A percentile compares a stretch with the other conserved stretches of the same genome.
Evolutionary conservation across 805 yeast genomes (phyloP).

Genomic region (Wickerhamomyces alni): DNA sequence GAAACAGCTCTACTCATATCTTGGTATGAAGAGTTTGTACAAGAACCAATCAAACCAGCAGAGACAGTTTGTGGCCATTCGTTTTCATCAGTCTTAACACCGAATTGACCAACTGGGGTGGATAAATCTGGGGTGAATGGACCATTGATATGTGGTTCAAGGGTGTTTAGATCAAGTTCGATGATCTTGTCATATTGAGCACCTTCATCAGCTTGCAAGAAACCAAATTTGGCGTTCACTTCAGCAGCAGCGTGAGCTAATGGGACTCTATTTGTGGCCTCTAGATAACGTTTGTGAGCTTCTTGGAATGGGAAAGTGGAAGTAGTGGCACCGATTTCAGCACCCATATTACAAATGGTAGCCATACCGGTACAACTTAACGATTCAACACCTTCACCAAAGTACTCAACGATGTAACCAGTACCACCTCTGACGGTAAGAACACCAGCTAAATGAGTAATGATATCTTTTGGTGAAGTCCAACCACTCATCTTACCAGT

Average conservation of each 20-base stretch:
- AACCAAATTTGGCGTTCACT: slow-evolving; percentile 47
- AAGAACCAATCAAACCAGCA: slow-evolving; percentile 96
- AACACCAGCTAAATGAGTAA: slow-evolving; percentile 85
- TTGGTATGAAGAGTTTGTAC: slow-evolving; percentile 97
- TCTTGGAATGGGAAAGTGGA: slow-evolving; percentile 93
- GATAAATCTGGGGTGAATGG: slow-evolving; percentile 98
- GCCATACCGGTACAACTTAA: slow-evolving; percentile 99
- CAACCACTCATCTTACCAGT: slow-evolving; percentile 88
- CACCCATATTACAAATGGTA: slow-evolving; percentile 99
- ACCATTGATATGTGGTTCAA: slow-evolving; percentile 96
- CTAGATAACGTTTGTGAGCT: slow-evolving; percentile 71
- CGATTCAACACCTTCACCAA: slow-evolving; percentile 87
- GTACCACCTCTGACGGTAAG: slow-evolving; percentile 98
- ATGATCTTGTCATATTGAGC: slow-evolving; percentile 89
- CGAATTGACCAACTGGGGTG: slow-evolving; percentile 83
- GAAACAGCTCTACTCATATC: slow-evolving; percentile 97
- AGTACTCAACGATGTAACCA: slow-evolving; percentile 92
- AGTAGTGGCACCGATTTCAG: slow-evolving; percentile 98
- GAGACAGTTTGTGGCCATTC: slow-evolving; percentile 83
- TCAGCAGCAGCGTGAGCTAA: slow-evolving; percentile 76
- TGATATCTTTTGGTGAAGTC: slow-evolving; percentile 97
- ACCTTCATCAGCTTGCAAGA: slow-evolving; percentile 78
- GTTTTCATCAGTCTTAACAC: slow-evolving; percentile 59
- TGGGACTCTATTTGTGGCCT: slow-evolving; percentile 78
- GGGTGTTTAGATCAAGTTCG: slow-evolving; percentile 77